Evolutionary conservation across 2,329 filamentous ascomycete genomes (phyloP).

Genomic region (Hypoxylon sp.): DNA sequence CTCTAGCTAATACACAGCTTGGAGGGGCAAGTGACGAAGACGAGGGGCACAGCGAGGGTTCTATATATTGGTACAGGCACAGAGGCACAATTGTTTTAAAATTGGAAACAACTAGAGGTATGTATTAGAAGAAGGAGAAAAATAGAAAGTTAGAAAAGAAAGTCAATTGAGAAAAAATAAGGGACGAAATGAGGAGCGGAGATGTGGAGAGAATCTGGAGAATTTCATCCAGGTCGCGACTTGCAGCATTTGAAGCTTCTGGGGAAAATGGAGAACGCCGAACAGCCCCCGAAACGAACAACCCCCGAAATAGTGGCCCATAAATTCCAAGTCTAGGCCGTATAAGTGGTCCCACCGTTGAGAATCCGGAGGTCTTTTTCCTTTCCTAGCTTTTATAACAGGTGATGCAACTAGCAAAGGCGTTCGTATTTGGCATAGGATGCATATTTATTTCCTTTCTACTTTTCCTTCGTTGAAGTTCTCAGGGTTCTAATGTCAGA

Average conservation of each 20-base stretch:
- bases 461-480: not conserved
- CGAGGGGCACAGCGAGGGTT: conserved; percentile 39
- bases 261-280: conserved; percentile 43
- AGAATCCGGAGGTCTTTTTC: conserved; percentile 26
- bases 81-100: conserved; percentile 5
- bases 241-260: conserved; percentile 37
- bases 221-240: conserved; percentile 32
- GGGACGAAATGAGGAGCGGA: conserved; percentile 19
- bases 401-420: conserved; percentile 15
- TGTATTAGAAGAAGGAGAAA: conserved; percentile 22
- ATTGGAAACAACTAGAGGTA: conserved; percentile 3
- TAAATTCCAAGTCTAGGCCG: conserved; percentile 31
- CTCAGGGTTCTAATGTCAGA: not conserved
- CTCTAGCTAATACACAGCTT: conserved; percentile 20
- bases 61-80: conserved; percentile 17
- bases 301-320: conserved; percentile 32
- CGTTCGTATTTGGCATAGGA: conserved; percentile 4
- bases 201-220: conserved; percentile 36
- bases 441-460: not conserved
- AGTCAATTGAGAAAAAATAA: conserved; percentile 22
- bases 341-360: conserved; percentile 37
- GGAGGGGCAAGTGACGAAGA: conserved; percentile 33
- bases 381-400: conserved; percentile 31
- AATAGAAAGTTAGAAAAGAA: conserved; percentile 27
- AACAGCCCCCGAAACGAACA: conserved; percentile 36